phyloP scores from a whole-genome alignment of 2,329 filamentous ascomycete genomes.

The Diaporthe sp. region DNA sequence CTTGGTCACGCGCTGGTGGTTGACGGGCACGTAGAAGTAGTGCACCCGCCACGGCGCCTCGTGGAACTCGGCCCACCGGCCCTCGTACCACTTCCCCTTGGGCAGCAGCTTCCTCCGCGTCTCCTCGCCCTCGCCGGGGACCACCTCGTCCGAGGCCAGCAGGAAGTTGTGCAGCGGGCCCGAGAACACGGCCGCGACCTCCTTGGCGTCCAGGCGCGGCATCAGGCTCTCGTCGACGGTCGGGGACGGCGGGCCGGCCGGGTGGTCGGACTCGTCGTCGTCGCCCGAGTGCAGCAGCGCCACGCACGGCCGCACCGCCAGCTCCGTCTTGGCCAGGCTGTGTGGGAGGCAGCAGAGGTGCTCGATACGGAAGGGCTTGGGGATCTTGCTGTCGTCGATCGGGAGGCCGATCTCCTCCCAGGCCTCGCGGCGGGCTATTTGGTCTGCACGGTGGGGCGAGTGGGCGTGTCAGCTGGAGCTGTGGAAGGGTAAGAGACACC shows the following conservation, averaged over 20 bases:
- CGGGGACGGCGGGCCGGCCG: conserved; percentile 48
- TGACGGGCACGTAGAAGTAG: conserved; percentile 90
- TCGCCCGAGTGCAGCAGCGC: conserved; percentile 80
- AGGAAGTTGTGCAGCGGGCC: conserved; percentile 91
- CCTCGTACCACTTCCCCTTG: conserved; percentile 84
- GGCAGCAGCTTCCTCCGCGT: conserved; percentile 55
- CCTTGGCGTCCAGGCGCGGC: conserved; percentile 86
- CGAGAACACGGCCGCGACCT: conserved; percentile 95
- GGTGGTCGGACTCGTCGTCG: conserved; percentile 44
- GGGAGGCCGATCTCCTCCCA: conserved; percentile 95
- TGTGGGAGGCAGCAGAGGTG: conserved; percentile 88
- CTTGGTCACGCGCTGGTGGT: conserved; percentile 76
- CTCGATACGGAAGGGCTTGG: conserved; percentile 85
- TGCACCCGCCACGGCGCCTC: conserved; percentile 86
- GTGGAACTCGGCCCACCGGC: conserved; percentile 85
- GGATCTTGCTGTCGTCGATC: conserved; percentile 76
- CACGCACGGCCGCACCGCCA: conserved; percentile 82
- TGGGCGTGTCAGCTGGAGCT: conserved; percentile 60
- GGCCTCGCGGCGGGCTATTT: conserved; percentile 90
- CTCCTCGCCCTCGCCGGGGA: conserved; percentile 48
- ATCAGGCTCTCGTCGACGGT: conserved; percentile 80
- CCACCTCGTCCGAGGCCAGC: conserved; percentile 68
- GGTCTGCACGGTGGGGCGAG: conserved; percentile 64
- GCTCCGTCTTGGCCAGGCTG: conserved; percentile 79
- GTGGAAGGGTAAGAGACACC: no score